Percentiles rank a stretch among this genome's conserved stretches.
phyloP scores from a whole-genome alignment of 176 grass and related monocot genomes.

The Musa acuminata region DNA sequence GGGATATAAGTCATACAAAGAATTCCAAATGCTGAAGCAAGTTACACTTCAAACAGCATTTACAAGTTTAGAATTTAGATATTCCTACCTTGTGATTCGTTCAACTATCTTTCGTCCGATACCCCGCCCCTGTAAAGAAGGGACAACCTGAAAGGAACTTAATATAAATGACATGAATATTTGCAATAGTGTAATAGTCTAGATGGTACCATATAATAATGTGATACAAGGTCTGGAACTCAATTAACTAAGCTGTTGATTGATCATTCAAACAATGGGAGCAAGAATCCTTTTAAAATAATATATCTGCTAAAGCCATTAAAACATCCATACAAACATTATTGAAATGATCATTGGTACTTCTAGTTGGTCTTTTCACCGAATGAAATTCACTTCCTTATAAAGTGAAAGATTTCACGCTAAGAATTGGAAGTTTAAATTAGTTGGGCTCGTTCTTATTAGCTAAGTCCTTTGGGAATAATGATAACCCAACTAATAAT shows the following conservation, averaged over 20 bases:
- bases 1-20: not conserved
- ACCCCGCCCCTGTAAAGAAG: constrained; percentile 58
- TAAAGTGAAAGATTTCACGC: too few relatives aligned
- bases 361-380: too few relatives aligned
- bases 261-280: not conserved
- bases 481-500: too few relatives aligned
- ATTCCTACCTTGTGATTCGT: constrained; percentile 57
- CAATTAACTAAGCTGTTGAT: not conserved
- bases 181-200: not conserved
- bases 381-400: too few relatives aligned
- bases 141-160: constrained; percentile 81
- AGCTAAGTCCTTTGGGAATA: too few relatives aligned
- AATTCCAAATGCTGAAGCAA: not conserved
- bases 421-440: too few relatives aligned
- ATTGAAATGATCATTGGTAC: too few relatives aligned
- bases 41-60: not conserved
- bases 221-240: not conserved
- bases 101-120: constrained; percentile 77
- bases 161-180: constrained; percentile 45
- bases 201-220: not conserved
- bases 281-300: not conserved
- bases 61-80: not conserved
- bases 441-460: too few relatives aligned
- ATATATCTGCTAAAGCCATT: not conserved
- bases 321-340: not conserved